Conservation (phyloP, 139 green algal species). For the Haematococcus lacustris region DNA sequence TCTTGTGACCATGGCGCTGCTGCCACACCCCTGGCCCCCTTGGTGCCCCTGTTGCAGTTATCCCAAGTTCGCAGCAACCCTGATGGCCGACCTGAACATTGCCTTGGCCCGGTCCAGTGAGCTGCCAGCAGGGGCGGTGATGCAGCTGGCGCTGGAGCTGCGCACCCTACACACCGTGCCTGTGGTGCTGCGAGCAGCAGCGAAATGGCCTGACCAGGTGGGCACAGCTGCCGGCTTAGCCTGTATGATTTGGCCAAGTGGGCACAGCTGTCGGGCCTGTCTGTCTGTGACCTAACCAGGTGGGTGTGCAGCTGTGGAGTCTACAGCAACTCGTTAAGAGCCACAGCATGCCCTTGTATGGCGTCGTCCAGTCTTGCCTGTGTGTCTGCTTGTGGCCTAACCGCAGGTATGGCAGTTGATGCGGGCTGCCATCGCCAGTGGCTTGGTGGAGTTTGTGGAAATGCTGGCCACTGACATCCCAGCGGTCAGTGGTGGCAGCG, state of each 20-base stretch:
- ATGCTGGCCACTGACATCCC: constrained; percentile 12
- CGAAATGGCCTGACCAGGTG: constrained; percentile 3
- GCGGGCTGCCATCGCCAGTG: constrained; percentile 8
- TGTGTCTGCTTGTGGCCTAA: background rate
- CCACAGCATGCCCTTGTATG: background rate
- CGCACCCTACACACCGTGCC: constrained; percentile 4
- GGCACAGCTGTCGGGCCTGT: background rate
- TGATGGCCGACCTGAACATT: constrained; percentile 5
- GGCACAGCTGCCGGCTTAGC: background rate
- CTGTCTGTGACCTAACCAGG: background rate
- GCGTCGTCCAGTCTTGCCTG: background rate
- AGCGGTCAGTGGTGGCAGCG: background rate
- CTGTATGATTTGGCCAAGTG: background rate
- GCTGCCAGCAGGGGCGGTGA: constrained; percentile 7
- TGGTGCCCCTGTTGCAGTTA: background rate
- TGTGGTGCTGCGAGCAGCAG: constrained; percentile 7
- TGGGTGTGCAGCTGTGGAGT: background rate
- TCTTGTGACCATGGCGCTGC: too few relatives aligned
- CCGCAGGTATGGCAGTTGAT: constrained; percentile 10
- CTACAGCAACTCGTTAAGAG: background rate
- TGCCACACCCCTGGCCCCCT: too few relatives aligned
- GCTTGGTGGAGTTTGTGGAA: constrained; percentile 10
- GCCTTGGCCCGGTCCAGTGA: background rate
- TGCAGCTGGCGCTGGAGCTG: constrained; percentile 13
- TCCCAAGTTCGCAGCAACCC: background rate